Conservation (phyloP, 2,329 filamentous ascomycete genomes). For the Eutypella sp. region DNA sequence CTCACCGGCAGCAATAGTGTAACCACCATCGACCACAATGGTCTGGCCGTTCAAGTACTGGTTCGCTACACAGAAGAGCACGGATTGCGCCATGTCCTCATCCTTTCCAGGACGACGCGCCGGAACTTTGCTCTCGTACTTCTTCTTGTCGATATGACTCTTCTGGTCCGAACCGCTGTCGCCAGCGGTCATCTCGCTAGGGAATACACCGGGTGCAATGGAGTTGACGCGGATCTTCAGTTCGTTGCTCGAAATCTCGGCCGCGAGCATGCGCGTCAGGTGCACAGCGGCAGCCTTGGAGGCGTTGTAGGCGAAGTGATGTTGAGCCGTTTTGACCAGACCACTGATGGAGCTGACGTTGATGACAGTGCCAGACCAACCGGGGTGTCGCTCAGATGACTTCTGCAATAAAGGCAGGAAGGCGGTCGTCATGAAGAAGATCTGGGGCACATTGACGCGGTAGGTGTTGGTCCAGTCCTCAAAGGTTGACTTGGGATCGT, state of each 20-base stretch:
- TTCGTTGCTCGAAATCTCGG: constrained; percentile 52
- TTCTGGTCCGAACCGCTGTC: constrained; percentile 48
- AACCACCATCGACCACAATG: constrained; percentile 40
- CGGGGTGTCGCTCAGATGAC: constrained; percentile 34
- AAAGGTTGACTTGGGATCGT: constrained; percentile 51
- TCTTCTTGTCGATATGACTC: constrained; percentile 51
- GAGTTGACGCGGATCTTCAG: constrained; percentile 65
- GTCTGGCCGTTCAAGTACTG: constrained; percentile 42
- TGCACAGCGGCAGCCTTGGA: constrained; percentile 62
- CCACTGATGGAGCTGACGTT: constrained; percentile 67
- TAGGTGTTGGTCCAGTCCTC: constrained; percentile 70
- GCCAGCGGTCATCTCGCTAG: constrained; percentile 65
- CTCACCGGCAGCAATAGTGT: constrained; percentile 34
- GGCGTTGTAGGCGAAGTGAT: constrained; percentile 62
- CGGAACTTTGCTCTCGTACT: constrained; percentile 57
- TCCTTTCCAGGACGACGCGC: constrained; percentile 63
- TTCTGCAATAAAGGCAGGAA: constrained; percentile 59
- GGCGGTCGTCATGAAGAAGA: constrained; percentile 60
- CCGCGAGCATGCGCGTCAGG: constrained; percentile 58
- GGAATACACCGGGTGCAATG: constrained; percentile 67
- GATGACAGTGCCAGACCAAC: constrained; percentile 56
- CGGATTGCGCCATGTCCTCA: constrained; percentile 64
- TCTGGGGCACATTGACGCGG: constrained; percentile 68
- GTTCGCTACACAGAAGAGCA: constrained; percentile 48
- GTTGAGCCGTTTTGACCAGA: constrained; percentile 55